phyloP scores from a whole-genome alignment of 257 asterid genomes.

The Cinchona pubescens region DNA sequence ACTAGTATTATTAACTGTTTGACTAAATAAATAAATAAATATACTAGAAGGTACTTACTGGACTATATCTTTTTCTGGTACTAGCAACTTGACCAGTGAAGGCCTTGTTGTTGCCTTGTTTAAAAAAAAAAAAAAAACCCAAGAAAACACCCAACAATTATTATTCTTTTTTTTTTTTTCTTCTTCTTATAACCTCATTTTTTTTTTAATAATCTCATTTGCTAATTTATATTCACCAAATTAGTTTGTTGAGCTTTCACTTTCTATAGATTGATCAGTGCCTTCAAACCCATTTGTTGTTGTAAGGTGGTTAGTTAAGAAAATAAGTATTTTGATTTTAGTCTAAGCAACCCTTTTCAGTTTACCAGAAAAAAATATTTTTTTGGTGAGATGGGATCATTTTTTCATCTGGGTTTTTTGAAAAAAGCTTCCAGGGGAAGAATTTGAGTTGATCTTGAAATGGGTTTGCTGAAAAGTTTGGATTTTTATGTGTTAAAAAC shows the following conservation, averaged over 20 bases:
- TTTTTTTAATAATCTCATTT: background rate
- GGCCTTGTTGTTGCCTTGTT: conserved; percentile 22
- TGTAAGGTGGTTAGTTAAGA: conserved; percentile 57
- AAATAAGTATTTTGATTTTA: conserved; percentile 37
- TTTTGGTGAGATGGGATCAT: conserved; percentile 39
- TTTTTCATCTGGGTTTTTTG: conserved; percentile 28
- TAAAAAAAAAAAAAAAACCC: too few relatives aligned
- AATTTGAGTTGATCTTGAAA: conserved; percentile 47
- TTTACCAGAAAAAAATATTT: conserved; percentile 13
- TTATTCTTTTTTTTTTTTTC: background rate
- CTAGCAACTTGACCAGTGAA: conserved; percentile 42
- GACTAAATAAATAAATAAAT: background rate
- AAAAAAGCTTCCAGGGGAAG: conserved; percentile 35
- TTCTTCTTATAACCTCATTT: background rate
- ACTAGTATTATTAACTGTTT: too few relatives aligned
- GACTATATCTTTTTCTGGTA: conserved; percentile 28
- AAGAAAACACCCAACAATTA: conserved; percentile 16
- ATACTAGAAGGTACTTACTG: background rate
- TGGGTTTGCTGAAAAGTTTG: conserved; percentile 47
- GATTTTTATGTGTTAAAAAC: conserved; percentile 23
- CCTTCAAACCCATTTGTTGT: conserved; percentile 41
- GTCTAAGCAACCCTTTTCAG: conserved; percentile 53
- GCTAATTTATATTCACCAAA: conserved; percentile 15
- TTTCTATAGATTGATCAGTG: conserved; percentile 52
- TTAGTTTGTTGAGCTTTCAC: conserved; percentile 64